Evolutionary conservation across 116 monocot genomes (phyloP), one percentile per base, ranked within the genome.

Genomic region (Cymodocea nodosa): DNA sequence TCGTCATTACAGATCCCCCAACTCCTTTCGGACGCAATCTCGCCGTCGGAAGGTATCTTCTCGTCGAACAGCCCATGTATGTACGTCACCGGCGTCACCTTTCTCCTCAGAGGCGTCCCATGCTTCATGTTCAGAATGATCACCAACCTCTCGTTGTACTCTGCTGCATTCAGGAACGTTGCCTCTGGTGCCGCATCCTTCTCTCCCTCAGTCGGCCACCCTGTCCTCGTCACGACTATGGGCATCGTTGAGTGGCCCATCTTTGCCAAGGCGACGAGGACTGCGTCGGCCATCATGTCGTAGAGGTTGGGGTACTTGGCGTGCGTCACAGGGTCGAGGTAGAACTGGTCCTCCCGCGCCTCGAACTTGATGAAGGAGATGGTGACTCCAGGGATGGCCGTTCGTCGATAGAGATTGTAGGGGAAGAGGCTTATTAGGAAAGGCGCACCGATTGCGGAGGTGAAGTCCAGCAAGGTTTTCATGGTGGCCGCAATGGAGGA

Each of bases 111-210:
- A 48, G 73, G 73, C 22, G 73, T 65, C 5, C 65, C 73, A 36
- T 0, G 5, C 14, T 37, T 10, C 61, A 57, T n/a, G 73, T 65
- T 73, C 30, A 65, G 17, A 7, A 23, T 40, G 50, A 6, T 19
- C 49, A 65, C 65, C 35, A 73, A 40, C 73, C 73, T 40, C 65
- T 57, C 56, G 73, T 73, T 73, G 73, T 73, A 73, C 65, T 73
- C 73, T 6, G 57, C 73, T 0, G 73, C 65, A 30, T 56, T 17
- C 18, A 65, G 19, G 23, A 56, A 5, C 17, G 20, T 65, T 17
- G 73, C 73, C 24, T 73, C 73, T 12, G 65, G 65, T 15, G 15
- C 63, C 2, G n/a, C 7, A 37, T 34, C 23, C 68, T 17, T 17
- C 23, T 57, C 44, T 15, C 68, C 68, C 35, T 9, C 11, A 19